phyloP scores from a whole-genome alignment of 805 yeast species.

The Hanseniaspora opuntiae region DNA sequence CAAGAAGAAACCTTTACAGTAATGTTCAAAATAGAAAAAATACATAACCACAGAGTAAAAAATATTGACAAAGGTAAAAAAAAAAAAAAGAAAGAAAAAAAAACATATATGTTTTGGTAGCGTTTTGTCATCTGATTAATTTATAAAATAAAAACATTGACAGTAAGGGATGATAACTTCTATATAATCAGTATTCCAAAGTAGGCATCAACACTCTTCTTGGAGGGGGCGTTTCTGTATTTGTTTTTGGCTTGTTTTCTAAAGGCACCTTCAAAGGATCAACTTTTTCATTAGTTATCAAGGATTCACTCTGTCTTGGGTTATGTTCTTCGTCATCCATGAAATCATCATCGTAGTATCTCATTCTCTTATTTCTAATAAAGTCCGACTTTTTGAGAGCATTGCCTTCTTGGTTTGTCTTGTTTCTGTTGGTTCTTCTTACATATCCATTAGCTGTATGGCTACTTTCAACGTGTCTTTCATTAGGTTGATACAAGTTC shows the following conservation, averaged over 20 bases:
- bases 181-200: not conserved
- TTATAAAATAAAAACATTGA: too few species aligned
- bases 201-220: constrained; percentile 2
- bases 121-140: too few species aligned
- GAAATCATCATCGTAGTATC: not conserved
- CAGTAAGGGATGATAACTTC: too few species aligned
- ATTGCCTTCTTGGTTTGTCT: not conserved
- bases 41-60: too few species aligned
- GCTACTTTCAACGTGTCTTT: not conserved
- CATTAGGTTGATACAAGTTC: not conserved
- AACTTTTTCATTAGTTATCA: not conserved
- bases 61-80: too few species aligned
- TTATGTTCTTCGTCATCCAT: not conserved
- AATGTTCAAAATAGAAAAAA: too few species aligned
- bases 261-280: not conserved
- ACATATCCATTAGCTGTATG: not conserved
- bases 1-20: too few species aligned
- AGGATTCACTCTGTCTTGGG: not conserved
- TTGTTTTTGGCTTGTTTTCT: not conserved
- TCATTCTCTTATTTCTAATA: not conserved
- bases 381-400: not conserved
- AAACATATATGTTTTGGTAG: too few species aligned
- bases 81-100: too few species aligned
- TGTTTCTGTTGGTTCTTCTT: not conserved
- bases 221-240: not conserved